These are phyloP conservation scores for Selaginella tamariscina DNA, from an alignment of 75 land plant genomes.

Conservation along the genomic window DNA sequence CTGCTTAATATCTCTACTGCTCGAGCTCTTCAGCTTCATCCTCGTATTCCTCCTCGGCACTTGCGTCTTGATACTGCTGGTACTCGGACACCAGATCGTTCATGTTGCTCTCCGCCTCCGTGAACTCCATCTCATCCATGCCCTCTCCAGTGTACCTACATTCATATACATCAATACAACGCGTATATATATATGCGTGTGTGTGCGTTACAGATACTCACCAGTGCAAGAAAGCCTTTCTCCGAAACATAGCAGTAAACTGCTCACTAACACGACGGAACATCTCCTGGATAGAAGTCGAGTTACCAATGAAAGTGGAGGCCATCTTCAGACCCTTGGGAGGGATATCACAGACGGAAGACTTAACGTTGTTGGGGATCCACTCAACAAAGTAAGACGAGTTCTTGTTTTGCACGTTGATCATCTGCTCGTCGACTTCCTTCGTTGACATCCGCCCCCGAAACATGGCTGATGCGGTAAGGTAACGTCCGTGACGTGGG, in stretches of 20 bases:
- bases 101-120: conserved; percentile 23
- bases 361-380: conserved; percentile 1
- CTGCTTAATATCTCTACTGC: too few relatives aligned
- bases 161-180: too few relatives aligned
- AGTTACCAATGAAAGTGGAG: not conserved
- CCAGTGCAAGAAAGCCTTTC: not conserved
- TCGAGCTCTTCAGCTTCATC: not conserved
- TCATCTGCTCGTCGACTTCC: not conserved
- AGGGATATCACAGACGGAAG: not conserved
- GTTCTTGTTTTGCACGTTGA: not conserved
- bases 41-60: conserved; percentile 8
- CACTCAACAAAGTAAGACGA: not conserved
- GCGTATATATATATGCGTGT: too few relatives aligned
- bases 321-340: not conserved
- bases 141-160: not conserved
- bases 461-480: not conserved
- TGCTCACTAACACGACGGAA: not conserved
- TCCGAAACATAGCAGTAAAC: not conserved
- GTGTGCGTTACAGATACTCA: too few relatives aligned
- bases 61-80: conserved; percentile 10
- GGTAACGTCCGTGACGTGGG: not conserved
- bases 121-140: conserved; percentile 19
- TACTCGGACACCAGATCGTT: conserved; percentile 15
- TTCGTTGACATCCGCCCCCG: not conserved
- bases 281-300: conserved; percentile 1